Conservation (phyloP, 345 rosid species). For the Gossypium anomalum region DNA sequence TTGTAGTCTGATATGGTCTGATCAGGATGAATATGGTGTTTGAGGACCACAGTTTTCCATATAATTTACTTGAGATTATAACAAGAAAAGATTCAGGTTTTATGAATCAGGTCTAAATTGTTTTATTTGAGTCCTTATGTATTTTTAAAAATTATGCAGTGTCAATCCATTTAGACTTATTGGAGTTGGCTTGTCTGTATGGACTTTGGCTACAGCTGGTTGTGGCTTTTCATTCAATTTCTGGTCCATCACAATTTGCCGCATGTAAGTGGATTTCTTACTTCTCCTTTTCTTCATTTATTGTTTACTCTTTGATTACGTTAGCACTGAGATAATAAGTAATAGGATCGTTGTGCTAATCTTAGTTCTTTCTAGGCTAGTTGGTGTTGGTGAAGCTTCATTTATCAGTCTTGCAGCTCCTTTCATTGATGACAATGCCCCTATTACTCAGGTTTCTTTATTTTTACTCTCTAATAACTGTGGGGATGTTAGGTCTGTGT, state of each 20-base stretch:
- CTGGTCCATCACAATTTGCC: constrained; percentile 80
- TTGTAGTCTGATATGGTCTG: neutral
- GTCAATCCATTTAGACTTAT: constrained; percentile 88
- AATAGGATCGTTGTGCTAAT: neutral
- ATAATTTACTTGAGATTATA: neutral
- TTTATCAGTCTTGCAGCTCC: constrained; percentile 98
- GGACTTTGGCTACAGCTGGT: constrained; percentile 77
- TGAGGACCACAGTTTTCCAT: neutral
- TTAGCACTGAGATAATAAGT: neutral
- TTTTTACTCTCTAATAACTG: neutral
- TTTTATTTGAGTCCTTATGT: constrained; percentile 14
- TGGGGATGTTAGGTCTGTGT: neutral
- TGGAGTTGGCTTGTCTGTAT: constrained; percentile 82
- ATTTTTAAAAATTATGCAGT: constrained; percentile 43
- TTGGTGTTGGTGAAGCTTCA: constrained; percentile 98
- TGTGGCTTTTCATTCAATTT: constrained; percentile 80
- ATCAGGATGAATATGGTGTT: neutral
- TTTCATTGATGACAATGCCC: constrained; percentile 94
- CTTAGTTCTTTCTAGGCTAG: constrained; percentile 56
- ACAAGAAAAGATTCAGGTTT: constrained; percentile 5
- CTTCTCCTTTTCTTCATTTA: constrained; percentile 3
- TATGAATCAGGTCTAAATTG: neutral
- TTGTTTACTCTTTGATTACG: neutral
- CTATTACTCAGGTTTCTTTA: constrained; percentile 54
- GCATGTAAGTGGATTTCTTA: constrained; percentile 56